Base-by-base conservation (phyloP, 1,139 yeast species). In the Kurtzmaniella natalensis region DNA sequence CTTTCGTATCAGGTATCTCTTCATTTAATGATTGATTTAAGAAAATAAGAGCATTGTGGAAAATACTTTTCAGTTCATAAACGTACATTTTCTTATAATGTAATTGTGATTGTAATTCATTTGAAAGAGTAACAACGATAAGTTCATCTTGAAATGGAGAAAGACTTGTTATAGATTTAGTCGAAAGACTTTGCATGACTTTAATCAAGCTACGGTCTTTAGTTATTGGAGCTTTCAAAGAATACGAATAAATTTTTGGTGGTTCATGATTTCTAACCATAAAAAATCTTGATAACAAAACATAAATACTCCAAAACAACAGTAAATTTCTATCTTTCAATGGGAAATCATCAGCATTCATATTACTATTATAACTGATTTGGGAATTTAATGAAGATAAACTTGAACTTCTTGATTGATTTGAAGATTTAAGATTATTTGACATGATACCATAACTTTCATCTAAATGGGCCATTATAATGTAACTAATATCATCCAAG, bases 31-130 rank as follows among this genome's bases (percentile, higher is more conserved):
- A 61, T 45, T 66, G 66, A 42, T 70, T 70, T 19, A 70, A 59
- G 29, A 70, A 50, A 20, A 72, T 70, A 24, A 72, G 62, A 1
- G 76, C 62, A 43, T 71, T 71, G 42, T 72, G 78, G 24, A 72
- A 52, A 23, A 59, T 55, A 40, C 66, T 67, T 34, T 61, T 63
- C 45, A 60, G 61, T 25, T 62, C 61, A 43, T 56, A 66, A 9
- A 64, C 57, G 29, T 53, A 43, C 34, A 63, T 46, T 30, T 51
- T 50, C 28, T 60, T 60, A 32, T 54, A 57, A 34, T 51, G 50
- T 31, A 53, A 55, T 28, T 53, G 50, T 38, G 59, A 49, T 40
- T 67, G 70, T 38, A 70, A 51, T 44, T 72, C 78, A 45, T 71
- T 72, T 33, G 60, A 45, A 38, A 68, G 44, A 25, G 74, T 58